phyloP scores from a whole-genome alignment of 2,329 filamentous ascomycete species.

The Verticillium isaacii region DNA sequence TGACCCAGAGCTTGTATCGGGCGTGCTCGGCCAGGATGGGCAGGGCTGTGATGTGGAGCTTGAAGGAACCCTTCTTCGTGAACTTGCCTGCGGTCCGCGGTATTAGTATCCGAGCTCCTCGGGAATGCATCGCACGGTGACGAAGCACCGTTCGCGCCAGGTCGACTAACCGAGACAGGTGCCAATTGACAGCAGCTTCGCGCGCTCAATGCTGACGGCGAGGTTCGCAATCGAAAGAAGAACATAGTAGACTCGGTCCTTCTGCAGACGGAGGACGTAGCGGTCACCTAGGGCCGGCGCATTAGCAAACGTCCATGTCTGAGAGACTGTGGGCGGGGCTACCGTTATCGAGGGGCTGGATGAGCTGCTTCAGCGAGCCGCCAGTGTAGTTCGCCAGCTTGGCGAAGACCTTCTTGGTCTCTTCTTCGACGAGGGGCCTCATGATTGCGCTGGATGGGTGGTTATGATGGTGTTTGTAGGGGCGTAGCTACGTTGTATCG shows the following conservation, averaged over 20 bases:
- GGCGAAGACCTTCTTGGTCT: conserved; percentile 78
- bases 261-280: conserved; percentile 76
- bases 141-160: background rate
- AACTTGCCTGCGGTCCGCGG: conserved; percentile 64
- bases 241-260: conserved; percentile 86
- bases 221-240: conserved; percentile 86
- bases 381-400: conserved; percentile 95
- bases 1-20: conserved; percentile 95
- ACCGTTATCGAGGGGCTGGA: conserved; percentile 53
- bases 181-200: conserved; percentile 80
- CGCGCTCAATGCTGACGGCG: conserved; percentile 77
- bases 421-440: conserved; percentile 75
- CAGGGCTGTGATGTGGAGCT: conserved; percentile 79
- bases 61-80: conserved; percentile 93
- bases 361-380: conserved; percentile 78
- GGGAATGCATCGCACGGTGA: background rate
- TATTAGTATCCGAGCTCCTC: background rate
- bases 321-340: background rate
- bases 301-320: background rate
- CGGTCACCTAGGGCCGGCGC: conserved; percentile 49
- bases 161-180: conserved; percentile 63
- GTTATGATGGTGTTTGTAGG: background rate
- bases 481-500: background rate
- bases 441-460: conserved; percentile 40
- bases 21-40: conserved; percentile 87